These are phyloP conservation scores for Centaurea solstitialis DNA, from an alignment of 129 eudicot genomes.

Conservation along the genomic window DNA sequence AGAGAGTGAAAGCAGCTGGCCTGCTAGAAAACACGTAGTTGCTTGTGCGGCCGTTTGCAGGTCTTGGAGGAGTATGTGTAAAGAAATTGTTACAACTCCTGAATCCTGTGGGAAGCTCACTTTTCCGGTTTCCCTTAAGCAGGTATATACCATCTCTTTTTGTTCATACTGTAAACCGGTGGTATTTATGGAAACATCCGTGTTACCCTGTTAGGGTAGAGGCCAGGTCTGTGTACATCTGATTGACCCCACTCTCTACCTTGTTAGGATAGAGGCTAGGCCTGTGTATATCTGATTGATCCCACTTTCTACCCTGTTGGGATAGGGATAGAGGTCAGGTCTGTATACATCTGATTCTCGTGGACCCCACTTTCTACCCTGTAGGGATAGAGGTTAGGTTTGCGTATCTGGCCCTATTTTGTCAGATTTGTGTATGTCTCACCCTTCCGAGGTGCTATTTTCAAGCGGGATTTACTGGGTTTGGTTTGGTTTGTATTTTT, in stretches of 20 bases:
- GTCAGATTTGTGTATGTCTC: background rate
- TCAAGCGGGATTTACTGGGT: background rate
- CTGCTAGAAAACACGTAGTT: conserved; percentile 73
- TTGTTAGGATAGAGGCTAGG: background rate
- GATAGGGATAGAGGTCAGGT: background rate
- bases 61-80: conserved; percentile 86
- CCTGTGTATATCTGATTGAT: too few species aligned
- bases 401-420: too few species aligned
- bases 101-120: conserved; percentile 81
- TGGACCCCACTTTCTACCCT: background rate
- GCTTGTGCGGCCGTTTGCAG: conserved; percentile 81
- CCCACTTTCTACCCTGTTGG: background rate
- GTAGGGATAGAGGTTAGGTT: background rate
- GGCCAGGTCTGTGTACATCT: background rate
- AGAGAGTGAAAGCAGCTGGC: conserved; percentile 85
- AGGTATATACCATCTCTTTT: conserved; percentile 39
- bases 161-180: background rate
- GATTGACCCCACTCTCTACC: background rate
- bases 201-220: background rate
- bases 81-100: conserved; percentile 71
- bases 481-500: background rate
- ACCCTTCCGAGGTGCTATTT: background rate
- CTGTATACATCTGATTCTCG: too few species aligned
- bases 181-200: background rate
- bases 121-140: conserved; percentile 81